Conservation (phyloP, 768 basidiomycete genomes). For the Asterophora parasitica region DNA sequence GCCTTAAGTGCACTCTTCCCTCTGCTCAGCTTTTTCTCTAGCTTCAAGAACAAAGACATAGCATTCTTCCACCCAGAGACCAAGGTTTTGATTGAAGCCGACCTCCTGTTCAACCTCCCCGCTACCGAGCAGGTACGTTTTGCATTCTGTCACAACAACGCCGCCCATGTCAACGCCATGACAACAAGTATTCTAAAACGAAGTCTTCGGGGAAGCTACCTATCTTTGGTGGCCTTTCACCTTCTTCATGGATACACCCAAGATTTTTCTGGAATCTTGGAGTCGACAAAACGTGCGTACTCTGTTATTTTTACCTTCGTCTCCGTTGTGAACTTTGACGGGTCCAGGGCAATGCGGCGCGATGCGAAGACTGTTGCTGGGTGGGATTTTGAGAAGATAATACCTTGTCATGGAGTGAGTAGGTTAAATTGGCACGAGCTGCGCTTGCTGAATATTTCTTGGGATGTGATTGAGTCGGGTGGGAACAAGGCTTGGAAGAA, state of each 20-base stretch:
- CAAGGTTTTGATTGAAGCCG: slow-evolving; percentile 67
- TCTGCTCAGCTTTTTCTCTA: slow-evolving; percentile 51
- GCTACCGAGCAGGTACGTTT: slow-evolving; percentile 57
- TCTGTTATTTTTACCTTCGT: not conserved
- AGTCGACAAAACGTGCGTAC: slow-evolving; percentile 28
- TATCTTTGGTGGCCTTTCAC: slow-evolving; percentile 25
- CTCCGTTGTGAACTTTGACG: not conserved
- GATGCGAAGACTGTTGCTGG: slow-evolving; percentile 54
- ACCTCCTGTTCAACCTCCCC: slow-evolving; percentile 79
- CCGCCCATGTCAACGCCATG: not conserved
- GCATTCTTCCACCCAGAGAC: slow-evolving; percentile 68
- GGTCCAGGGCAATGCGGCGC: slow-evolving; percentile 42
- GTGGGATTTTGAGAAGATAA: slow-evolving; percentile 67
- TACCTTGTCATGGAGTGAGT: slow-evolving; percentile 53
- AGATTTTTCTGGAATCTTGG: slow-evolving; percentile 26
- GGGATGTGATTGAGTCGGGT: slow-evolving; percentile 52
- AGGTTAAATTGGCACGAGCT: not conserved
- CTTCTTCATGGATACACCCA: slow-evolving; percentile 24
- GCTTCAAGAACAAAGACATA: slow-evolving; percentile 68
- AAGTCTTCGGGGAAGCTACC: slow-evolving; percentile 23
- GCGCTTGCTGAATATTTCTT: not conserved
- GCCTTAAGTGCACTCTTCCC: not conserved
- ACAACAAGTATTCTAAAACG: slow-evolving; percentile 30
- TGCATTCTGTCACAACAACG: not conserved
- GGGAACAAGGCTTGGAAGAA: slow-evolving; percentile 48